Conservation (phyloP, 1,284 basidiomycete genomes). For the Malassezia globosa region DNA sequence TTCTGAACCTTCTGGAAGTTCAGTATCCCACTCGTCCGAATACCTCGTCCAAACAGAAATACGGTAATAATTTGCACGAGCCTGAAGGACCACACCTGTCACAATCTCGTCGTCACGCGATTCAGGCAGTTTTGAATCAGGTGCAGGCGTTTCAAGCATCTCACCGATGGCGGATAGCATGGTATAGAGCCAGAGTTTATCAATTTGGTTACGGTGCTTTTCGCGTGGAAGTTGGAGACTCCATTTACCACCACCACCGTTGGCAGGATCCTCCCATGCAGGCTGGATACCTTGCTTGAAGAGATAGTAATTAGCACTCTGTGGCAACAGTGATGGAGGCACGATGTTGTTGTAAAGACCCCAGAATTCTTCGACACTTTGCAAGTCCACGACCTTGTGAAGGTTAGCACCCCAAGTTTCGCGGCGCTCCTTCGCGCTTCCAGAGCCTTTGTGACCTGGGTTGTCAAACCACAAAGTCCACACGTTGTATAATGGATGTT, state of each 20-base stretch:
- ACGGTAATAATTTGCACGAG: constrained; percentile 88
- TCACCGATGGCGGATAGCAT: constrained; percentile 46
- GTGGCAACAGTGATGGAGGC: constrained; percentile 81
- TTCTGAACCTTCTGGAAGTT: constrained; percentile 17
- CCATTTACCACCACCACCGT: constrained; percentile 96
- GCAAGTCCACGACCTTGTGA: constrained; percentile 42
- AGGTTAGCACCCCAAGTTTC: constrained; percentile 46
- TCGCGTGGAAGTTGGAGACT: constrained; percentile 92
- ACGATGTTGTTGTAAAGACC: constrained; percentile 90
- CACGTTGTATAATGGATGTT: constrained; percentile 42
- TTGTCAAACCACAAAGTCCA: constrained; percentile 48
- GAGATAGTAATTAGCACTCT: constrained; percentile 96
- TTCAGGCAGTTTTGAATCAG: constrained; percentile 21
- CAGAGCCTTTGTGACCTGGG: constrained; percentile 36
- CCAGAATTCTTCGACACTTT: constrained; percentile 46
- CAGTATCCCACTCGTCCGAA: constrained; percentile 55
- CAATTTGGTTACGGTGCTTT: constrained; percentile 71
- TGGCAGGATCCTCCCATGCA: constrained; percentile 85
- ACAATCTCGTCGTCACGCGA: constrained; percentile 32
- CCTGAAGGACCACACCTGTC: constrained; percentile 74
- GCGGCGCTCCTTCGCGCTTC: constrained; percentile 33
- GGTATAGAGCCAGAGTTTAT: constrained; percentile 96
- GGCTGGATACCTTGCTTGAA: constrained; percentile 81
- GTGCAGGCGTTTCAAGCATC: constrained; percentile 38
- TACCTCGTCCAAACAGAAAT: constrained; percentile 88